Conservation (phyloP, 441 rosid species). For the Arabidopsis hybrid region DNA sequence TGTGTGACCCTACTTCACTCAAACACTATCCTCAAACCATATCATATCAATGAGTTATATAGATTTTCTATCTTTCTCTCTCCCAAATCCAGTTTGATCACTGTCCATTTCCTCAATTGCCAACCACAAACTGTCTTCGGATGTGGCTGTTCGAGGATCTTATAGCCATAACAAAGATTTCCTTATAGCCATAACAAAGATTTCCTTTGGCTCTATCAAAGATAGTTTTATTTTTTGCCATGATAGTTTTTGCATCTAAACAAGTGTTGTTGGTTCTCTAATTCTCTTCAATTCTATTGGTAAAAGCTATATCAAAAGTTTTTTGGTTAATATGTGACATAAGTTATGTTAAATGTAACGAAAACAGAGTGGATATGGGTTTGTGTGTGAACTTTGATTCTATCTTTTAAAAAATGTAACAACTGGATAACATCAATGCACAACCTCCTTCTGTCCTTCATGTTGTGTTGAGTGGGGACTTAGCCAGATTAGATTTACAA, state of each 20-base stretch:
- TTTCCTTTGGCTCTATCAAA: neutral
- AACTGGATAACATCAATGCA: slow-evolving; percentile 67
- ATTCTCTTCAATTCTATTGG: neutral
- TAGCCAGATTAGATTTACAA: slow-evolving; percentile 67
- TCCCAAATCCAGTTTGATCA: slow-evolving; percentile 27
- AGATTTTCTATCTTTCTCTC: slow-evolving; percentile 35
- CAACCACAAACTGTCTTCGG: slow-evolving; percentile 28
- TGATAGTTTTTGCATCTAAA: too few relatives aligned
- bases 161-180: slow-evolving; percentile 27
- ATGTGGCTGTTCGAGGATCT: slow-evolving; percentile 40
- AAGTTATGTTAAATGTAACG: neutral
- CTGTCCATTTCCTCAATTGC: slow-evolving; percentile 38
- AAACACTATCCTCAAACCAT: slow-evolving; percentile 42
- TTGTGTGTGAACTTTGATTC: slow-evolving; percentile 39
- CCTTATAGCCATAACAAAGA: neutral
- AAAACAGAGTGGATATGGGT: slow-evolving; percentile 25
- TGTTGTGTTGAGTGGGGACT: slow-evolving; percentile 52
- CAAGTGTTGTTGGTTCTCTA: too few relatives aligned
- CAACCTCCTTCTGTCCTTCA: slow-evolving; percentile 55
- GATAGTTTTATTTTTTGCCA: neutral
- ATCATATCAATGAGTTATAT: slow-evolving; percentile 31
- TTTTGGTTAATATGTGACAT: neutral
- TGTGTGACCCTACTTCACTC: slow-evolving; percentile 44
- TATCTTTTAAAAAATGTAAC: slow-evolving; percentile 32
- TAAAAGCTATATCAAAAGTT: neutral